Evolutionary conservation across 768 basidiomycete species (phyloP).

Genomic region (Psilocybe tampanensis): DNA sequence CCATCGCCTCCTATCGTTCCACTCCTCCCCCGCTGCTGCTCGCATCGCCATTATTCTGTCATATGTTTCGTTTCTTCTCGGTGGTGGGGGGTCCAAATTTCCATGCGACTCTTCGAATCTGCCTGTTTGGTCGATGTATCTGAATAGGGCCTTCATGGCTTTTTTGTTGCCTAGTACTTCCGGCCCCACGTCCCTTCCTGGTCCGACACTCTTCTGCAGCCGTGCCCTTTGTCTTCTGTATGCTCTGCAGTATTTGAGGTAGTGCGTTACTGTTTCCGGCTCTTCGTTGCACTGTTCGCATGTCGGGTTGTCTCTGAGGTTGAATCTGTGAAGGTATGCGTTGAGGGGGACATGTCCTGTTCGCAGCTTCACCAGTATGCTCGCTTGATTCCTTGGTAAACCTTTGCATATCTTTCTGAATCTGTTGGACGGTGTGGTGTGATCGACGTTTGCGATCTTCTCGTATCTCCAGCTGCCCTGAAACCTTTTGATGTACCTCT

Average conservation of each 20-base stretch:
- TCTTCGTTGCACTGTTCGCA: constrained; percentile 26
- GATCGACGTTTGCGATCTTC: constrained; percentile 10
- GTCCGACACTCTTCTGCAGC: not conserved
- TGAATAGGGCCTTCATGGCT: not conserved
- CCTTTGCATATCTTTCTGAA: constrained; percentile 11
- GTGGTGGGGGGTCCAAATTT: not conserved
- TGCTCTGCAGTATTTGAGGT: constrained; percentile 27
- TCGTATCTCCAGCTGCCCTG: constrained; percentile 8
- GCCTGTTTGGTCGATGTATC: not conserved
- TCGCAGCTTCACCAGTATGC: constrained; percentile 30
- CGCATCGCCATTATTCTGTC: too few relatives aligned
- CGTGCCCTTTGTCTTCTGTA: constrained; percentile 11
- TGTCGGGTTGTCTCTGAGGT: constrained; percentile 19
- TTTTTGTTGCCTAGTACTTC: not conserved
- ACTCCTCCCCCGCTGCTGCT: too few relatives aligned
- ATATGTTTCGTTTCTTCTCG: too few relatives aligned
- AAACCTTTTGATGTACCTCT: constrained; percentile 12
- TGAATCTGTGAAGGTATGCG: constrained; percentile 31
- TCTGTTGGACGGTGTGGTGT: constrained; percentile 12
- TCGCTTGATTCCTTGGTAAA: constrained; percentile 16
- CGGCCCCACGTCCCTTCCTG: not conserved
- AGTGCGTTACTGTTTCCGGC: constrained; percentile 32
- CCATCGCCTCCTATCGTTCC: too few relatives aligned
- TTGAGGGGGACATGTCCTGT: constrained; percentile 32
- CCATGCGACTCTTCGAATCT: constrained; percentile 2